phyloP scores from a whole-genome alignment of 371 early-diverging fungal species.

The Syncephalis fuscata region DNA sequence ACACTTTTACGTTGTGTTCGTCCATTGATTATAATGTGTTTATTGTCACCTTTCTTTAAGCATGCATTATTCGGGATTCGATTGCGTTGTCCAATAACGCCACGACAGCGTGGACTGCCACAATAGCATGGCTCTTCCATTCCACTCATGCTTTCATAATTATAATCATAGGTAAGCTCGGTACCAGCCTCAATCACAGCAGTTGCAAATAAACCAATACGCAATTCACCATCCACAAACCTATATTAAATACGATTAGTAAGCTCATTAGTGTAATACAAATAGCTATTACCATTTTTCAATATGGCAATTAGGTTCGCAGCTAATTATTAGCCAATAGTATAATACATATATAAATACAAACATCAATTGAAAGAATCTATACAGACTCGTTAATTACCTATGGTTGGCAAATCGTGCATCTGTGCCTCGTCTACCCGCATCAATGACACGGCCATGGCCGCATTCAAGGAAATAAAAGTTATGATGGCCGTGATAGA shows the following conservation, averaged over 20 bases:
- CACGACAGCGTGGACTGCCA: constrained; percentile 49
- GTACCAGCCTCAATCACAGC: constrained; percentile 45
- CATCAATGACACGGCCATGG: constrained; percentile 66
- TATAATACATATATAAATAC: no score
- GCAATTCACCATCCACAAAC: constrained; percentile 45
- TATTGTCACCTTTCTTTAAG: constrained; percentile 13
- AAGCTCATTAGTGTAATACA: neutral
- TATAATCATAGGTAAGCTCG: constrained; percentile 81
- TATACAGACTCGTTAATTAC: constrained; percentile 2
- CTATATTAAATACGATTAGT: constrained; percentile 11
- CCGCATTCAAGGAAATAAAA: constrained; percentile 72
- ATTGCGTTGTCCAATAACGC: constrained; percentile 24
- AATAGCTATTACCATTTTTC: constrained; percentile 52
- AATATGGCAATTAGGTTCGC: constrained; percentile 85
- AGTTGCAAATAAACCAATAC: constrained; percentile 61
- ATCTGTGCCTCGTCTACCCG: constrained; percentile 48
- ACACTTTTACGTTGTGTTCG: no score
- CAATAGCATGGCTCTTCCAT: constrained; percentile 56
- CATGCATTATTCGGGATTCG: constrained; percentile 6
- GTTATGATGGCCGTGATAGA: constrained; percentile 43
- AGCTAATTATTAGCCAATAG: constrained; percentile 21
- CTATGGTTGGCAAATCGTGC: constrained; percentile 62
- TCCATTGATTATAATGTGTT: no score
- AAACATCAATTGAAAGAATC: neutral
- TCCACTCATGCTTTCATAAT: constrained; percentile 49